Conservation (phyloP, 2,329 filamentous ascomycete species). For the Alternaria hordeiaustralica region DNA sequence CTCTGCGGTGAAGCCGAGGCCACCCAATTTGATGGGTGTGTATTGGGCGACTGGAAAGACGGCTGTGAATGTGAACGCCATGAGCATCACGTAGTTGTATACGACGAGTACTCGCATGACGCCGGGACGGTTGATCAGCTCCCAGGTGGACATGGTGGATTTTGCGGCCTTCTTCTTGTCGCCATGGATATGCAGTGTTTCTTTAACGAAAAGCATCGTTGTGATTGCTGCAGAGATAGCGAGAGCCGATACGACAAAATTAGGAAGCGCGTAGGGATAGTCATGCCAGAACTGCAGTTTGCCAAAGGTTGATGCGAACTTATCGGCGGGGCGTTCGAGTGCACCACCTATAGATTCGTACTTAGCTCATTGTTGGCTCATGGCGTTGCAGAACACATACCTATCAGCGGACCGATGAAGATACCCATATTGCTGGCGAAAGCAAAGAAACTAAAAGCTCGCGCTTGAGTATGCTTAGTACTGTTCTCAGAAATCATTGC, state of each 20-base stretch:
- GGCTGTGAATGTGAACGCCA: constrained; percentile 75
- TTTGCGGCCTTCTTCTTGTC: constrained; percentile 26
- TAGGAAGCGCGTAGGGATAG: constrained; percentile 71
- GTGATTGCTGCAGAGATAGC: constrained; percentile 61
- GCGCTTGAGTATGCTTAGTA: constrained; percentile 72
- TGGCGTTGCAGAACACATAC: constrained; percentile 24
- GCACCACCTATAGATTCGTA: constrained; percentile 61
- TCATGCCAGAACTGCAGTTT: constrained; percentile 63
- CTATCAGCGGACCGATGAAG: constrained; percentile 71
- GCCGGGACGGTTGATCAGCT: constrained; percentile 68
- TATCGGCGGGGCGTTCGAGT: constrained; percentile 69
- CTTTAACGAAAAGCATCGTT: constrained; percentile 65
- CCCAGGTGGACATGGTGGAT: constrained; percentile 54
- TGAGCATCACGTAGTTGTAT: constrained; percentile 70
- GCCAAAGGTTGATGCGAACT: constrained; percentile 67
- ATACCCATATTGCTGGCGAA: constrained; percentile 78
- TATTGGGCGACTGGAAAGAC: constrained; percentile 73
- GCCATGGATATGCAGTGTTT: constrained; percentile 51
- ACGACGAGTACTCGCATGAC: constrained; percentile 70
- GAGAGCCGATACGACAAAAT: constrained; percentile 63
- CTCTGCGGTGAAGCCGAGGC: constrained; percentile 66
- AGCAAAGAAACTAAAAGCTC: constrained; percentile 77
- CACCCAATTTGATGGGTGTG: constrained; percentile 67
- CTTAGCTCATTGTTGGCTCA: not conserved
- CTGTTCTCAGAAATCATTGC: constrained; percentile 79